Evolutionary conservation across 2,329 filamentous ascomycete genomes (phyloP).

Genomic region (Botrytis byssoidea): DNA sequence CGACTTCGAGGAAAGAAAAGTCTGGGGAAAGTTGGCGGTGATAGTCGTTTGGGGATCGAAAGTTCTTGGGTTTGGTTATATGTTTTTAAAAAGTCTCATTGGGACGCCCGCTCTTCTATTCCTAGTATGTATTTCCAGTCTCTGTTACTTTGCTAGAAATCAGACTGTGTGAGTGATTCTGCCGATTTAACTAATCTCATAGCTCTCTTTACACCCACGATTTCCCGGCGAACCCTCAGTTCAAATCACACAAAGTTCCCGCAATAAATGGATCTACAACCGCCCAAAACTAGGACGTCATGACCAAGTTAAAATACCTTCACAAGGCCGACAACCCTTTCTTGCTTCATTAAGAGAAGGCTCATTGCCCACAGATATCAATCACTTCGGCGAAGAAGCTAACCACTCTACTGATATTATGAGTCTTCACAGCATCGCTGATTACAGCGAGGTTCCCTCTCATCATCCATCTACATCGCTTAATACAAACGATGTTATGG

Average conservation of each 20-base stretch:
- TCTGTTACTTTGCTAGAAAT: background rate
- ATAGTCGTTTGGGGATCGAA: background rate
- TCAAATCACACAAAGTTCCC: background rate
- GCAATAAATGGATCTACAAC: background rate
- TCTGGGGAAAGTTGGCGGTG: background rate
- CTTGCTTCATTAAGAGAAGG: background rate
- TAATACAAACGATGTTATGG: background rate
- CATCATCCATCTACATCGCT: background rate
- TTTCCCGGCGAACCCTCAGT: background rate
- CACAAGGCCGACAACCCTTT: background rate
- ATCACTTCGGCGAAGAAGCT: background rate
- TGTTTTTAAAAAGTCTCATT: background rate
- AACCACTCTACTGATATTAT: background rate
- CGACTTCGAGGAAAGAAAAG: background rate
- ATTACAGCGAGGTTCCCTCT: background rate
- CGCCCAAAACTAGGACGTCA: background rate
- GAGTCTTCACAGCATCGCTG: background rate
- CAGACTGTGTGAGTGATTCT: no score
- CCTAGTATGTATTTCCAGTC: background rate
- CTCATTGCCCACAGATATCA: background rate
- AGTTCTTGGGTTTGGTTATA: no score
- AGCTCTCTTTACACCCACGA: background rate
- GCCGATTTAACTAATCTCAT: background rate
- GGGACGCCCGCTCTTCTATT: background rate
- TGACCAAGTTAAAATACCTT: background rate